Conservation (phyloP, 306 rosid species). For the Vachellia collinsii region DNA sequence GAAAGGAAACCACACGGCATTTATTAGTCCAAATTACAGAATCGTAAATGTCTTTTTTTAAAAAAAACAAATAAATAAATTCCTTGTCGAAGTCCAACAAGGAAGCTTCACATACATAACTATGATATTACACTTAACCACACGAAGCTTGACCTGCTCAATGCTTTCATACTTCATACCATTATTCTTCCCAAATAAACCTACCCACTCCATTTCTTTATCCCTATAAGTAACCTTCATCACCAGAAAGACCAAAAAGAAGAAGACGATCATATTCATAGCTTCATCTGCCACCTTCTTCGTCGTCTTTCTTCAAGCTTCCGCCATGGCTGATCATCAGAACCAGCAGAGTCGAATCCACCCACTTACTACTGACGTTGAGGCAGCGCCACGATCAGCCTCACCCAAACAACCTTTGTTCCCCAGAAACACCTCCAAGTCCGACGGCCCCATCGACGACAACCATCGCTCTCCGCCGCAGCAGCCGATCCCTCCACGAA, state of each 20-base stretch:
- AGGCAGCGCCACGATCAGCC: slow-evolving; percentile 58
- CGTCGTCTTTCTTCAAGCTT: slow-evolving; percentile 1
- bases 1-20: neutral
- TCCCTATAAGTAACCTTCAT: neutral
- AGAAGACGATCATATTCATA: neutral
- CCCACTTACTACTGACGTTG: slow-evolving; percentile 62
- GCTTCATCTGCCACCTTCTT: neutral
- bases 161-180: neutral
- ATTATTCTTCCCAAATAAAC: neutral
- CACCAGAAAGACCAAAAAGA: neutral
- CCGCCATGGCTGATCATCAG: slow-evolving; percentile 64
- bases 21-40: neutral
- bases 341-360: slow-evolving; percentile 63
- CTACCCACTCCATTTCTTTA: neutral
- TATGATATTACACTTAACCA: neutral
- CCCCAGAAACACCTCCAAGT: slow-evolving; percentile 50
- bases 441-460: slow-evolving; percentile 37
- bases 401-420: slow-evolving; percentile 68
- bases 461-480: neutral
- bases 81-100: neutral
- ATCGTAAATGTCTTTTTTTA: neutral
- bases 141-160: neutral
- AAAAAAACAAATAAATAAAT: neutral
- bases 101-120: neutral
- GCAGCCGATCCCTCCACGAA: slow-evolving; percentile 28